phyloP scores from a whole-genome alignment of 805 yeast genomes.

The Saccharomycopsis vini region DNA sequence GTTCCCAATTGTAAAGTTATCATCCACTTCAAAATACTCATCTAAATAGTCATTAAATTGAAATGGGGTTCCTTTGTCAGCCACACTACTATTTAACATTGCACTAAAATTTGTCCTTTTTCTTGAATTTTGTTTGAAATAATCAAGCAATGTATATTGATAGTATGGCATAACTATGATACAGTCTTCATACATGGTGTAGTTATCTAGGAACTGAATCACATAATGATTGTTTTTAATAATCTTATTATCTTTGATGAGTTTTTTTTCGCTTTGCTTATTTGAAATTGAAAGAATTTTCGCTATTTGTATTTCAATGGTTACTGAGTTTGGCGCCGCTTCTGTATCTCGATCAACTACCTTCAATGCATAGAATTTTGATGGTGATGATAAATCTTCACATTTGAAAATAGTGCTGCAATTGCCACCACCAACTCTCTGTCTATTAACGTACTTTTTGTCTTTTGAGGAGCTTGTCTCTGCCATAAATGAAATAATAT shows the following conservation, averaged over 20 bases:
- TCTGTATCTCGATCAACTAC: conserved; percentile 35
- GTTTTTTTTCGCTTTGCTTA: not conserved
- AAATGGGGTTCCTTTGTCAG: not conserved
- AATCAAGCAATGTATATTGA: conserved; percentile 26
- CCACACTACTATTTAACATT: not conserved
- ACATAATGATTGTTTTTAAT: not conserved
- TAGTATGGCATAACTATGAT: conserved; percentile 33
- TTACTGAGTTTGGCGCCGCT: conserved; percentile 39
- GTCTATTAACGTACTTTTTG: not conserved
- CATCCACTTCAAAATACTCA: conserved; percentile 5
- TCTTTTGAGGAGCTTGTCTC: not conserved
- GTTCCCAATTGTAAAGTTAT: conserved; percentile 12
- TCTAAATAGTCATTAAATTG: not conserved
- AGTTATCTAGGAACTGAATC: conserved; percentile 15
- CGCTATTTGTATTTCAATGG: conserved; percentile 34
- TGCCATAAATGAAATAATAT: not conserved
- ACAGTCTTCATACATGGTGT: conserved; percentile 25
- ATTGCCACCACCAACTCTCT: conserved; percentile 1
- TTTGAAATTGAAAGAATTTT: conserved; percentile 1
- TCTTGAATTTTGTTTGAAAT: conserved; percentile 27
- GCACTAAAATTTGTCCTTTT: conserved; percentile 21
- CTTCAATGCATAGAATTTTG: conserved; percentile 35
- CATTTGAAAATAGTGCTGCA: conserved; percentile 24
- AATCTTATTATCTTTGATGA: not conserved
- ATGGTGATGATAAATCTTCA: not conserved